Base-by-base conservation (phyloP, 345 rosid genomes). In the Brassica cretica region DNA sequence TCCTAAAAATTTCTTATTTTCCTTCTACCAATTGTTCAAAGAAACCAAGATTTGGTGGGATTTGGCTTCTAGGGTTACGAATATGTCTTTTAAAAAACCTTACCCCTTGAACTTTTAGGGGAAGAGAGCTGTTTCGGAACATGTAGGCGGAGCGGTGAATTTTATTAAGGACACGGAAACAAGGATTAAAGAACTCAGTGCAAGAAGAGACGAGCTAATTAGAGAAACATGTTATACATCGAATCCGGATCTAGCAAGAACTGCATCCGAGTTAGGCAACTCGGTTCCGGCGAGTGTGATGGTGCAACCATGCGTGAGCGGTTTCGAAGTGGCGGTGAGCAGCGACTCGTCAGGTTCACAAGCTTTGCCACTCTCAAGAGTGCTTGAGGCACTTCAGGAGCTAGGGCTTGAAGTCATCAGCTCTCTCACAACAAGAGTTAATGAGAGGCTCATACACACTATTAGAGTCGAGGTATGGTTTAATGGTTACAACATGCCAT, bases 111-210 rank as follows among this genome's bases (percentile, higher is more conserved):
- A 39, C 30, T 35, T 70, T 6, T 65, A 87, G 88, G 90, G 90
- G 44, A 85, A 85, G 68, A 84, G 83, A 46, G 79, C 87, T 56
- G 72, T 65, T 53, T 85, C 90, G 21, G 88, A 87, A 77, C 88
- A 85, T 41, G 76, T 87, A 33, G 63, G 81, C n/a, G 88, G 77
- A 53, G 86, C 87, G 9, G 84, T 77, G 64, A 80, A 62, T 56
- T 84, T 84, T 39, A 87, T 85, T 2, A 79, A 77, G 70, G 78
- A 85, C 16, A 71, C 80, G 19, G 76, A 85, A 49, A 73, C 73
- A 72, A 71, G 82, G 59, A 71, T 84, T 74, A 33, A 66, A 59
- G 78, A 77, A 53, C 67, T 82, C 2, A 74, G 81, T 71, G 65
- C 49, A 49, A 74, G 76, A 69, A 82, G 83, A 77, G 87, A 84